phyloP scores from a whole-genome alignment of 306 rosid genomes.

The Castanea crenata region DNA sequence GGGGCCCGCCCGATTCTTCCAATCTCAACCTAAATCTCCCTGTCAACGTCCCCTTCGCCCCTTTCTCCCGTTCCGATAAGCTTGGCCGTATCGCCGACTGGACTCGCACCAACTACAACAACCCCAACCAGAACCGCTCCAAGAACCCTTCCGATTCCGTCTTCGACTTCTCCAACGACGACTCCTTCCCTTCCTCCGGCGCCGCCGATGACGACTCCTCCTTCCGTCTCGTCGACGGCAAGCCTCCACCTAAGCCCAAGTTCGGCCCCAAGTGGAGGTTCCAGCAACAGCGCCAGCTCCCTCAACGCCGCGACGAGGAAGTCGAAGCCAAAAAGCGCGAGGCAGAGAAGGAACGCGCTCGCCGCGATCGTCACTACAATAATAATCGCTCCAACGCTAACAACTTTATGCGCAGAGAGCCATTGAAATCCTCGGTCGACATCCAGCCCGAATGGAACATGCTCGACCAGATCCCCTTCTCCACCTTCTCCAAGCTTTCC shows the following conservation, averaged over 20 bases:
- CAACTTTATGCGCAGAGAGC: conserved; percentile 66
- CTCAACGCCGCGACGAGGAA: conserved; percentile 95
- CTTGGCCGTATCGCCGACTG: conserved; percentile 89
- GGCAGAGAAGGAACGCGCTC: conserved; percentile 88
- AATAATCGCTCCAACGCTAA: conserved; percentile 70
- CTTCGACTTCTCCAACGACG: conserved; percentile 84
- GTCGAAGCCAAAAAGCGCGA: conserved; percentile 85
- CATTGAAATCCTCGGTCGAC: conserved; percentile 79
- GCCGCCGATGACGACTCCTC: conserved; percentile 57
- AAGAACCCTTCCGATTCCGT: conserved; percentile 76
- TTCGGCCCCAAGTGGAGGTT: conserved; percentile 89
- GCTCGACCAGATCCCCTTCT: conserved; percentile 91
- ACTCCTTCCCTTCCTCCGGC: conserved; percentile 64
- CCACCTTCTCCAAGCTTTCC: conserved; percentile 87
- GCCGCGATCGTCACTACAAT: conserved; percentile 81
- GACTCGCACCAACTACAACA: conserved; percentile 70
- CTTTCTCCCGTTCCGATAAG: conserved; percentile 89
- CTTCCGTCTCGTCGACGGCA: conserved; percentile 81
- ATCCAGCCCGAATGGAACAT: conserved; percentile 98
- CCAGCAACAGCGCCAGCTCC: conserved; percentile 77
- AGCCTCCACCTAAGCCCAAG: conserved; percentile 84
- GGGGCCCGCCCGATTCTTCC: conserved; percentile 79
- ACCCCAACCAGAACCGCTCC: conserved; percentile 36
- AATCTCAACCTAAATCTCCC: conserved; percentile 45
- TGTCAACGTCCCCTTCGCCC: conserved; percentile 76